Evolutionary conservation across 2,329 filamentous ascomycete genomes (phyloP), one percentile per base, ranked within the genome.

Genomic region (Cladosporium sp.): DNA sequence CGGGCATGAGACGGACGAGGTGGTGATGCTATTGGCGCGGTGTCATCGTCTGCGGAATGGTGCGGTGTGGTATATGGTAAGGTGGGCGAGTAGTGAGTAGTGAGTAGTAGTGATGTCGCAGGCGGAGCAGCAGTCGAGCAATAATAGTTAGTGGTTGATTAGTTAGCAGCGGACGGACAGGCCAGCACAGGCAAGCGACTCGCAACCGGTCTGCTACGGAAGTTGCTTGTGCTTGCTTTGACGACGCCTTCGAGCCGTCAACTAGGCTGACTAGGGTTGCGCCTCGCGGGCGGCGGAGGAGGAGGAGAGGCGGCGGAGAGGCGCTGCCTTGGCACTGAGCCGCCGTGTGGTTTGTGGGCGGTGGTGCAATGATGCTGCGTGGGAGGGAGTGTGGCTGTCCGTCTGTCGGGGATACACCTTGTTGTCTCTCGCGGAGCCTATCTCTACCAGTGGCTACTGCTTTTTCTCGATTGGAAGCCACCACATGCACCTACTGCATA

Each of bases 1-100:
- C 34, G 58, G 58, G 28, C 58, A 49, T 49, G 58, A 26, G 44
- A 44, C 58, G 41, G 44, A 44, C 58, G 58, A 21, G 8, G 38
- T 60, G 58, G 4, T 34, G 58, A 11, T 30, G 11, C 52, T 55
- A 55, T 21, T 10, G 58, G 58, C 28, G 41, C 15, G 18, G 26
- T 28, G 21, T 26, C 30, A 34, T 38, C n/a, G 55, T 47, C n/a
- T 47, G 41, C 21, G 52, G 52, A 11, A 11, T 11, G n/a, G 3
- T n/a, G 28, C 6, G 24, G 52, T 24, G 32, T 30, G n/a, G 26
- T 11, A 26, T 28, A 34, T 44, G 38, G 18, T 6, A 44, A n/a
- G 38, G 15, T n/a, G 38, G 38, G 18, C 7, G 38, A 44, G 38
- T 44, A 7, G 12, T 24, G 24, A 24, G 24, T 24, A 24, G 15